Evolutionary conservation across 148 eudicot genomes (phyloP).

Genomic region (Pouteria glomerata): DNA sequence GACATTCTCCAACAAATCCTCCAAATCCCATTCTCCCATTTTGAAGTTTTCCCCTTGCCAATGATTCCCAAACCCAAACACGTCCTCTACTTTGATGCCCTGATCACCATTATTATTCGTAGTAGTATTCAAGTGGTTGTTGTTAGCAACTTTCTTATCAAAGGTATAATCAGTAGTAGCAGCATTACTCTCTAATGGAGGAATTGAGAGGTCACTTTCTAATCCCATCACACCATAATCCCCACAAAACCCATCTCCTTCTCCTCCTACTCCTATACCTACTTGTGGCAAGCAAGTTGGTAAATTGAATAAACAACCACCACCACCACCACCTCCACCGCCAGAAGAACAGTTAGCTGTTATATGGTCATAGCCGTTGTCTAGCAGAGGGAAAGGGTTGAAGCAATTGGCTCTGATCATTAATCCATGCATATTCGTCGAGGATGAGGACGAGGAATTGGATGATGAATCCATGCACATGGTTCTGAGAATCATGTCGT

Average conservation of each 20-base stretch:
- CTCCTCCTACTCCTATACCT: no score
- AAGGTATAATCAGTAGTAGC: not conserved
- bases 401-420: constrained; percentile 9
- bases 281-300: constrained; percentile 12
- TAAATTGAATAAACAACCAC: constrained; percentile 8
- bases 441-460: constrained; percentile 20
- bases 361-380: constrained; percentile 11
- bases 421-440: constrained; percentile 22
- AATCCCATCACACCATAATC: constrained; percentile 27
- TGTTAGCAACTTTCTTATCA: constrained; percentile 16
- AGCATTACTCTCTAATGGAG: constrained; percentile 25
- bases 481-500: constrained; percentile 18
- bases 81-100: constrained; percentile 27
- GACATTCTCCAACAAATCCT: constrained; percentile 47
- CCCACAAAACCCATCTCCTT: constrained; percentile 19
- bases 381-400: constrained; percentile 27
- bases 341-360: not conserved
- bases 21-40: constrained; percentile 81
- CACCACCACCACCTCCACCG: not conserved
- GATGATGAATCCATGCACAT: constrained; percentile 37
- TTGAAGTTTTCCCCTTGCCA: constrained; percentile 49
- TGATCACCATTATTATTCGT: constrained; percentile 3
- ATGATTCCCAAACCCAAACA: constrained; percentile 34
- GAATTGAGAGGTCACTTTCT: constrained; percentile 34
- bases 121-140: constrained; percentile 9